A percentile compares a stretch with the other conserved stretches of the same genome.
Evolutionary conservation across 768 basidiomycete genomes (phyloP).

Genomic region (Hygrocybe punicea): DNA sequence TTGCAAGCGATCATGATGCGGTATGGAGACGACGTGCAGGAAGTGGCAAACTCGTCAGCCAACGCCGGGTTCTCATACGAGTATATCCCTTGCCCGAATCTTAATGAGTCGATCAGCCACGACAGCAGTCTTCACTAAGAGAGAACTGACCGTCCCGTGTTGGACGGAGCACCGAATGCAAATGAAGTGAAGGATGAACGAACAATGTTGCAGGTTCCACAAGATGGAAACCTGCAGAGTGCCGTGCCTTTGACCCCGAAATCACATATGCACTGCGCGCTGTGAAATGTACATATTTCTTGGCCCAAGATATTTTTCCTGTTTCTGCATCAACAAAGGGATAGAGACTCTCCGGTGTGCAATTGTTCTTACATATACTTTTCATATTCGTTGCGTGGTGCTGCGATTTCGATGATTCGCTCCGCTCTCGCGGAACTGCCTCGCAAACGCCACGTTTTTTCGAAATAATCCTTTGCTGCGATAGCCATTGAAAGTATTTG

Average conservation of each 20-base stretch:
- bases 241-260: constrained; percentile 51
- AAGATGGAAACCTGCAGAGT: constrained; percentile 57
- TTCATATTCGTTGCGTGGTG: background rate
- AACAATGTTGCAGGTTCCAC: constrained; percentile 59
- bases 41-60: constrained; percentile 63
- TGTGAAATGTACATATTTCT: constrained; percentile 58
- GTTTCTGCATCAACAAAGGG: background rate
- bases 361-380: background rate
- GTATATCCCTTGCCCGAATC: constrained; percentile 62
- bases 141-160: constrained; percentile 55
- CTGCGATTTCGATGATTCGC: background rate
- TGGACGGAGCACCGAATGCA: constrained; percentile 51
- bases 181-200: constrained; percentile 55
- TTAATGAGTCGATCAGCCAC: constrained; percentile 20
- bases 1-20: constrained; percentile 63
- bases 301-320: constrained; percentile 16
- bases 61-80: constrained; percentile 57
- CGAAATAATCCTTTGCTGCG: constrained; percentile 42
- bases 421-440: background rate
- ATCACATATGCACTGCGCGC: constrained; percentile 66
- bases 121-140: background rate
- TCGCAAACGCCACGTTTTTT: constrained; percentile 54
- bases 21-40: constrained; percentile 63
- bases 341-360: background rate
- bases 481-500: constrained; percentile 8